phyloP scores from a whole-genome alignment of 768 basidiomycete species.

The Pulveroboletus frians region DNA sequence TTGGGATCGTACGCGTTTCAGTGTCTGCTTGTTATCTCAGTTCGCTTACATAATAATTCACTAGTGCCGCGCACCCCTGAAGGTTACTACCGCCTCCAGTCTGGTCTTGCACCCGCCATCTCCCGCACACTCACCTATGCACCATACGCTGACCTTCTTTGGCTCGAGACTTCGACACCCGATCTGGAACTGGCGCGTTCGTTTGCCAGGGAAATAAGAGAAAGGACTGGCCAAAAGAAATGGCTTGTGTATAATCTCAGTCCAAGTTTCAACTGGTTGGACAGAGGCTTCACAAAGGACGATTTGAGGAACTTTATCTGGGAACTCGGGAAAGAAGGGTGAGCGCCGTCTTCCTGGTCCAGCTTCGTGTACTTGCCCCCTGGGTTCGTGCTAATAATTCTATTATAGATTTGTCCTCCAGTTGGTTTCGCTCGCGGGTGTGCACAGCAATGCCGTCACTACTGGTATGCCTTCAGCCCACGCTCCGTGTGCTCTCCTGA shows the following conservation, averaged over 20 bases:
- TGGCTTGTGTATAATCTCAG: slow-evolving; percentile 92
- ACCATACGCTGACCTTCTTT: slow-evolving; percentile 83
- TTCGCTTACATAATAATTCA: neutral
- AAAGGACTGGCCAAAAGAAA: slow-evolving; percentile 55
- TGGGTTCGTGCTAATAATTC: slow-evolving; percentile 1
- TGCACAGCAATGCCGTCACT: slow-evolving; percentile 77
- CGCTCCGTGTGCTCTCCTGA: slow-evolving; percentile 2
- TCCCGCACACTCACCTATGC: slow-evolving; percentile 76
- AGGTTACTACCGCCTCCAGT: slow-evolving; percentile 85
- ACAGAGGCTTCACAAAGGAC: slow-evolving; percentile 68
- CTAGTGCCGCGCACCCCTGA: slow-evolving; percentile 82
- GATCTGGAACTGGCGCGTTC: slow-evolving; percentile 72
- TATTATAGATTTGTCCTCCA: slow-evolving; percentile 76
- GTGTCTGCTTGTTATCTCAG: neutral
- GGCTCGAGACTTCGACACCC: slow-evolving; percentile 92
- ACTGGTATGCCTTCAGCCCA: slow-evolving; percentile 47
- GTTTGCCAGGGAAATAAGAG: slow-evolving; percentile 73
- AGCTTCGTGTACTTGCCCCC: neutral
- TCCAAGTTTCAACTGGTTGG: slow-evolving; percentile 92
- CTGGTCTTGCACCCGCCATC: slow-evolving; percentile 78
- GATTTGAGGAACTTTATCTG: slow-evolving; percentile 83
- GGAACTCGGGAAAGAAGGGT: slow-evolving; percentile 89
- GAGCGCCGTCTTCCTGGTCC: slow-evolving; percentile 12
- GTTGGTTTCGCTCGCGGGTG: slow-evolving; percentile 83
- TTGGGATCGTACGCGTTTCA: slow-evolving; percentile 66